Evolutionary conservation across 2,329 filamentous ascomycete species (phyloP), one percentile per base, ranked within the genome.

Genomic region (Fusarium siculi): DNA sequence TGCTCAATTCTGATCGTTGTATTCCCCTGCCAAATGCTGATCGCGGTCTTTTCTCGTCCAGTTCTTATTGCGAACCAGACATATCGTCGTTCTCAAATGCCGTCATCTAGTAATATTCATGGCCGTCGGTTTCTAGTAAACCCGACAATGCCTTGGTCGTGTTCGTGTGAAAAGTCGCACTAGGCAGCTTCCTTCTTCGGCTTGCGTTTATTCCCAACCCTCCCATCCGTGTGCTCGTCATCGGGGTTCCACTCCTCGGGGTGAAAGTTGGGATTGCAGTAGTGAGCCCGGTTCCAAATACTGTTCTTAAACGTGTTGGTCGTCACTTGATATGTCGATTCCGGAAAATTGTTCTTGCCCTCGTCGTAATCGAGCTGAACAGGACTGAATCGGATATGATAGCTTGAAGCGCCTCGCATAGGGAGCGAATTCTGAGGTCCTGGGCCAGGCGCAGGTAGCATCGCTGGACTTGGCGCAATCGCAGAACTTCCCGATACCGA

Each of bases 271-370:
- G 89, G 88, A 72, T 92, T 93, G 67, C 90, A 89, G 74, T 89
- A 92, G 77, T 93, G 91, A 2, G 90, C 90, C 52, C 87, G 87
- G 75, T 92, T 92, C 81, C 89, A 91, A 61, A 92, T 88, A 58
- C 87, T 90, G 73, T 92, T 91, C 76, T 90, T 90, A 76, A 92
- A 92, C 3, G 88, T 89, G 56, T 84, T 87, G 5, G 88, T 91
- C 59, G 84, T 85, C 7, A 83, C 80, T 19, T 83, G 80, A 57
- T 87, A 86, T 8, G 83, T 81, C n/a, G 86, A 84, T 64, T 88
- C 87, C 4, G 78, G 77, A n/a, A 81, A 80, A 49, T 78, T 80
- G 64, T 79, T 83, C 58, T 85, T 86, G 28, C 82, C 81, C 64
- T 86, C 87, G 64, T 87, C 87, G 77, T 87, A 89, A 65, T 87